Percentiles rank a stretch among this genome's conserved stretches.
phyloP scores from a whole-genome alignment of 2,329 filamentous ascomycete species.

The Colletotrichum camelliae region DNA sequence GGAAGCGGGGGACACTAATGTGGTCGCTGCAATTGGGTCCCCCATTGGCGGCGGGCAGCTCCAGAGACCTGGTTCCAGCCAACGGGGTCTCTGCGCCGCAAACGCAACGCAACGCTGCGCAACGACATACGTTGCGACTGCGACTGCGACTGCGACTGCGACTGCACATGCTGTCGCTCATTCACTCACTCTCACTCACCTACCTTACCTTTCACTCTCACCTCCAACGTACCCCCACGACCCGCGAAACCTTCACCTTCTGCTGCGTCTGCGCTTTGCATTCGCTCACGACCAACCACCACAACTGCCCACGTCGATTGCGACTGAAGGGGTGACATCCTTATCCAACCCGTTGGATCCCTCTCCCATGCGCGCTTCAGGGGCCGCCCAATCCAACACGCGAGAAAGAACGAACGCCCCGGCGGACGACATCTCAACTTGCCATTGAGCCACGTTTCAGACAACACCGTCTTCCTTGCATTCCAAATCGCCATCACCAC shows the following conservation, averaged over 20 bases:
- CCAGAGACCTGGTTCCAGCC: neutral
- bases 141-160: neutral
- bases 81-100: constrained; percentile 2
- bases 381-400: neutral
- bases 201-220: neutral
- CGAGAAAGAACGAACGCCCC: neutral
- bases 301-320: neutral
- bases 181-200: neutral
- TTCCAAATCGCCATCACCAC: neutral
- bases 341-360: neutral
- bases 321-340: neutral
- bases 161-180: neutral
- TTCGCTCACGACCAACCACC: neutral
- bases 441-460: constrained; percentile 15
- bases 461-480: neutral
- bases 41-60: neutral
- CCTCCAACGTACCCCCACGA: neutral
- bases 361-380: neutral
- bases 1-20: constrained; percentile 6
- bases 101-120: constrained; percentile 17
- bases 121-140: constrained; percentile 17
- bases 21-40: neutral
- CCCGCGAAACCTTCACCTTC: neutral
- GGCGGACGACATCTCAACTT: constrained; percentile 16
- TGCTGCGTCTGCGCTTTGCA: neutral